Percentiles rank a stretch among this genome's conserved stretches.
Evolutionary conservation across 179 eudicot genomes (phyloP).

Genomic region (Heliamphora pulchella): DNA sequence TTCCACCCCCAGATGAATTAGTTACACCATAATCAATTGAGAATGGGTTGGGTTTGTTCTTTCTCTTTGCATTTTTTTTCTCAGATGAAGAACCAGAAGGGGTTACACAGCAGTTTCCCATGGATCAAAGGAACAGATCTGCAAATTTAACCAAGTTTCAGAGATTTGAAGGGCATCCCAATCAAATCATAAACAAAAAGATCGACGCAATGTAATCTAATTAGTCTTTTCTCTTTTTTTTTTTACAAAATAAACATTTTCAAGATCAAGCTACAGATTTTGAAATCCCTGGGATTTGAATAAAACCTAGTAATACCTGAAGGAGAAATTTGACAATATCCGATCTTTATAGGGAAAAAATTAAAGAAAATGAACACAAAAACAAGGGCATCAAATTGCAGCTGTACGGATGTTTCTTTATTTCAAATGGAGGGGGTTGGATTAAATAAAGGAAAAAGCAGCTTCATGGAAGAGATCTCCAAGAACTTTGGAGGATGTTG

Average conservation of each 20-base stretch:
- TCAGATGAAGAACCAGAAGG: slow-evolving; percentile 27
- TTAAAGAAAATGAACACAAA: background rate
- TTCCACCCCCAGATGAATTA: slow-evolving; percentile 20
- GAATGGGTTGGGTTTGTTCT: slow-evolving; percentile 58
- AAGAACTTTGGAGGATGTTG: background rate
- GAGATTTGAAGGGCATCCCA: slow-evolving; percentile 19
- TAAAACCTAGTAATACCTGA: slow-evolving; percentile 5
- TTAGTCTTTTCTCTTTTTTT: too few species aligned
- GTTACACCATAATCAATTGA: slow-evolving; percentile 40
- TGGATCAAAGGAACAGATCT: slow-evolving; percentile 24
- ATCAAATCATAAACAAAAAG: slow-evolving; percentile 2
- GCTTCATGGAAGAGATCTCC: slow-evolving; percentile 8
- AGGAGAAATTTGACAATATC: slow-evolving; percentile 5
- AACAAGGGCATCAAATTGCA: background rate
- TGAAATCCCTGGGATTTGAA: background rate
- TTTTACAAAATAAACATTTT: background rate
- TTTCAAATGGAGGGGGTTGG: background rate
- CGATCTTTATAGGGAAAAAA: background rate
- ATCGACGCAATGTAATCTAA: background rate
- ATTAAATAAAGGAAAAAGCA: slow-evolving; percentile 1
- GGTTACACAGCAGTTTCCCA: slow-evolving; percentile 63
- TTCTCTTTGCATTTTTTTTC: slow-evolving; percentile 27
- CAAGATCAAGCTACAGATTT: background rate
- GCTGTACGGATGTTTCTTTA: background rate
- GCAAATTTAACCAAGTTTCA: slow-evolving; percentile 6